A percentile compares a stretch with the other conserved stretches of the same genome.
These are phyloP conservation scores for Colletotrichum cereale DNA, from an alignment of 2,329 filamentous ascomycete species.

Conservation along the genomic window DNA sequence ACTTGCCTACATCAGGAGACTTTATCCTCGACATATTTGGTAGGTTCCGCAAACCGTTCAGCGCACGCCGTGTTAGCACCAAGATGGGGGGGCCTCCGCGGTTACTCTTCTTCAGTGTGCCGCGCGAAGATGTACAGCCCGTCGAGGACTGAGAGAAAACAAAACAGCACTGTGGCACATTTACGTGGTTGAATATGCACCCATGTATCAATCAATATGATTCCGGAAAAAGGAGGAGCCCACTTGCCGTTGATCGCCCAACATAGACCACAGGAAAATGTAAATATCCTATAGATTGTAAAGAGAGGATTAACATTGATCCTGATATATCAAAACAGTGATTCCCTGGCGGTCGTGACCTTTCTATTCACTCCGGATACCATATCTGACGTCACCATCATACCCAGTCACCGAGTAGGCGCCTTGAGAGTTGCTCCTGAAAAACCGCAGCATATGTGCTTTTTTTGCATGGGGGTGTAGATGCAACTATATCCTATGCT, in stretches of 20 bases:
- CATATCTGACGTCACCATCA: background rate
- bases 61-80: too few relatives aligned
- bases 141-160: too few relatives aligned
- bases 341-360: background rate
- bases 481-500: background rate
- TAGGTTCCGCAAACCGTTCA: too few relatives aligned
- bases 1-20: too few relatives aligned
- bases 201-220: background rate
- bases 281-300: background rate
- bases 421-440: background rate
- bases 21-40: too few relatives aligned
- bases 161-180: too few relatives aligned
- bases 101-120: too few relatives aligned
- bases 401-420: background rate
- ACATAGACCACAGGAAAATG: background rate
- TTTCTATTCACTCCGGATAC: background rate
- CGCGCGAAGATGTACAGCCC: too few relatives aligned
- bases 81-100: too few relatives aligned
- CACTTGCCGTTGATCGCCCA: too few relatives aligned
- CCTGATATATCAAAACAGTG: background rate
- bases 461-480: background rate
- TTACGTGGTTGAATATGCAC: too few relatives aligned
- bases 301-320: background rate
- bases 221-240: background rate
- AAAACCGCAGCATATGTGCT: background rate